Percentiles rank a stretch among this genome's conserved stretches.
Evolutionary conservation across 2,329 filamentous ascomycete genomes (phyloP).

Genomic region (Diaporthe sp.): DNA sequence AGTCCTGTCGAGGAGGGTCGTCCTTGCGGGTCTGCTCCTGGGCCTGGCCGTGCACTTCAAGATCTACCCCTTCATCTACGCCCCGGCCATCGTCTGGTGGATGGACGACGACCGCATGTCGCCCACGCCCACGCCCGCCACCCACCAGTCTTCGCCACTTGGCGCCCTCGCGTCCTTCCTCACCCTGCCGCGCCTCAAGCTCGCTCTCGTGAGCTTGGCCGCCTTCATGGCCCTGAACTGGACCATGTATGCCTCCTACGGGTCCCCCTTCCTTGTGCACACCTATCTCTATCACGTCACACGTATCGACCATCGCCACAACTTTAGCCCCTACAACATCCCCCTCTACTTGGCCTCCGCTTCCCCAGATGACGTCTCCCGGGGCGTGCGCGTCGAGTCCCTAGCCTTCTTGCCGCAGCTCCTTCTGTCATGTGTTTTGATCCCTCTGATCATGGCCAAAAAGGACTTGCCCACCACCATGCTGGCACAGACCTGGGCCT

Average conservation of each 20-base stretch:
- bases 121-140: neutral
- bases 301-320: constrained; percentile 95
- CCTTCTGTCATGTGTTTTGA: constrained; percentile 80
- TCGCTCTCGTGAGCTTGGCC: constrained; percentile 75
- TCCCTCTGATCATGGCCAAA: constrained; percentile 81
- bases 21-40: constrained; percentile 80
- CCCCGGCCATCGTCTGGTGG: constrained; percentile 84
- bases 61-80: constrained; percentile 98
- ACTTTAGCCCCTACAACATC: constrained; percentile 97
- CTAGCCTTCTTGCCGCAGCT: constrained; percentile 93
- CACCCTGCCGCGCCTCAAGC: constrained; percentile 67
- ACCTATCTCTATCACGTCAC: constrained; percentile 95
- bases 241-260: constrained; percentile 85
- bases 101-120: constrained; percentile 71
- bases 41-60: constrained; percentile 96
- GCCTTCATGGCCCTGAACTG: constrained; percentile 83
- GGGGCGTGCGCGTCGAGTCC: constrained; percentile 72
- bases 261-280: constrained; percentile 84
- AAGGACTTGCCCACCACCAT: constrained; percentile 86
- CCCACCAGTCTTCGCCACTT: constrained; percentile 40
- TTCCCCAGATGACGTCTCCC: constrained; percentile 55
- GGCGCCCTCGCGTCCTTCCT: constrained; percentile 58
- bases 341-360: constrained; percentile 90
- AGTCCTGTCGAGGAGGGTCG: constrained; percentile 72
- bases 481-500: constrained; percentile 96